phyloP scores from a whole-genome alignment of 1,284 basidiomycete genomes.

The Gymnopus androsaceus region DNA sequence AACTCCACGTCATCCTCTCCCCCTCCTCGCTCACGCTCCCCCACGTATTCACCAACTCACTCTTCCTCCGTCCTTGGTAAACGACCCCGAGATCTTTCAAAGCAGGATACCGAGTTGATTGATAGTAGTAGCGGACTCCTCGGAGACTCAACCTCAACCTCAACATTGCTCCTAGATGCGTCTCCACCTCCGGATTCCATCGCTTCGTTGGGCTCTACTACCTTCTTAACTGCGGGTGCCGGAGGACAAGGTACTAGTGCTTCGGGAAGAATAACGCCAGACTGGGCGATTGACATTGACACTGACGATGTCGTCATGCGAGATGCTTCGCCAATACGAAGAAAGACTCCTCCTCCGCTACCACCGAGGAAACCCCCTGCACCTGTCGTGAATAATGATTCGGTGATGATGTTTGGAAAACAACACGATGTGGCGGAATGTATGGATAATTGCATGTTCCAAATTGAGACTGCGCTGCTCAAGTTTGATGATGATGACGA shows the following conservation, averaged over 20 bases:
- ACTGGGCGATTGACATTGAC: slow-evolving; percentile 24
- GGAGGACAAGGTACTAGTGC: too few relatives aligned
- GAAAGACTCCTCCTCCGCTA: slow-evolving; percentile 54
- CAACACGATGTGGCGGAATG: slow-evolving; percentile 99
- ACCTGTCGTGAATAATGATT: slow-evolving; percentile 50
- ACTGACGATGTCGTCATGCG: slow-evolving; percentile 46
- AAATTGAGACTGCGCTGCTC: slow-evolving; percentile 90
- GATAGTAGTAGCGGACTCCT: too few relatives aligned
- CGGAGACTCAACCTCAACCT: too few relatives aligned
- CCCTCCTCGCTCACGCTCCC: not conserved
- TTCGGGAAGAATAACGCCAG: too few relatives aligned
- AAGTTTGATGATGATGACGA: slow-evolving; percentile 70
- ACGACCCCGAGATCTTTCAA: slow-evolving; percentile 50
- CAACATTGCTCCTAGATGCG: too few relatives aligned
- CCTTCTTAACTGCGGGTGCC: too few relatives aligned
- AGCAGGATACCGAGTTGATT: slow-evolving; percentile 37
- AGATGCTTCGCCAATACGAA: slow-evolving; percentile 18
- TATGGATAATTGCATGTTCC: slow-evolving; percentile 99
- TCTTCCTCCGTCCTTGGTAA: slow-evolving; percentile 74
- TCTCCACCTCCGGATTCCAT: slow-evolving; percentile 40
- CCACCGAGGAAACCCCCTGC: slow-evolving; percentile 58
- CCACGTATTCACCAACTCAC: slow-evolving; percentile 35
- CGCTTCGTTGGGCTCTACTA: too few relatives aligned
- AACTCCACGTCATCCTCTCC: not conserved
- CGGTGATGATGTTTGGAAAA: slow-evolving; percentile 91